Evolutionary conservation across 768 basidiomycete species (phyloP), one percentile per base, ranked within the genome.

Genomic region (Mycena latifolia): DNA sequence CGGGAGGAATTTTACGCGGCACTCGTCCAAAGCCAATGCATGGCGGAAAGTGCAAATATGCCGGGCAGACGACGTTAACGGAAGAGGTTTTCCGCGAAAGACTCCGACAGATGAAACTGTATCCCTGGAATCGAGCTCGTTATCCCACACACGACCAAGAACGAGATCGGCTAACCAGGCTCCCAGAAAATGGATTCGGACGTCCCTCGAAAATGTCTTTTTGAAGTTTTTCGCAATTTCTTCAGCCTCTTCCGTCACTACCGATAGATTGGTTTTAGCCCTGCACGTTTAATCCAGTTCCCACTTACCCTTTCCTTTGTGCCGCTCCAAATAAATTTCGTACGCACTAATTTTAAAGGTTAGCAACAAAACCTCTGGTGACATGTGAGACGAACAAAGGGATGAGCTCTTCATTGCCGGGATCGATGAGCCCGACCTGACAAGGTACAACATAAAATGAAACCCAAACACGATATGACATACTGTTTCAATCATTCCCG

Each of bases 11-110:
- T 39, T 47, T 12, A 58, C 57, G 15, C 57, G 57, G 1, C 47
- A 33, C 31, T 58, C 57, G 31, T 58, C 57, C 57, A 58, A 48
- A 3, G 57, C 46, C 57, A 58, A 20, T 9, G 57, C 57, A 58
- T 58, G 46, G 14, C 57, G 57, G 25, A 58, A 33, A n/a, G n/a
- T n/a, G n/a, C n/a, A n/a, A n/a, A n/a, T n/a, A n/a, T n/a, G n/a
- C n/a, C n/a, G n/a, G n/a, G n/a, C n/a, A n/a, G n/a, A n/a, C n/a
- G n/a, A n/a, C n/a, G n/a, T n/a, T n/a, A n/a, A n/a, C n/a, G n/a
- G n/a, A n/a, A n/a, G n/a, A n/a, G n/a, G n/a, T n/a, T n/a, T n/a
- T n/a, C n/a, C n/a, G n/a, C n/a, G n/a, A 35, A 48, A 3, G 4
- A 58, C 9, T 3, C 57, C 57, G 15, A 58, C 57, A 5, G 57